Evolutionary conservation across 441 rosid species (phyloP).

Genomic region (Croton setiger): DNA sequence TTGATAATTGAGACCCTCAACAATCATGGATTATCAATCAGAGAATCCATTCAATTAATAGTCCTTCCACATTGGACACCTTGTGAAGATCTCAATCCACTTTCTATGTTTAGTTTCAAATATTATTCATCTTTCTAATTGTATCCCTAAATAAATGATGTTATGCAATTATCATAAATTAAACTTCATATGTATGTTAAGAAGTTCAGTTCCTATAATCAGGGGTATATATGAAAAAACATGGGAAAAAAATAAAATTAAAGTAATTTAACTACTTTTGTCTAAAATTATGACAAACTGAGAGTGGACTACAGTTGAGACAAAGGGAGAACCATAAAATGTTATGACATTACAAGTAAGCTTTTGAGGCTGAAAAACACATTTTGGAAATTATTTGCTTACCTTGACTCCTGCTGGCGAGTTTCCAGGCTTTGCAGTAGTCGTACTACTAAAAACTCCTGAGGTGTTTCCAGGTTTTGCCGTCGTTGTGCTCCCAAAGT

Average conservation of each 20-base stretch:
- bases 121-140: no score
- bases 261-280: no score
- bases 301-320: no score
- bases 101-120: no score
- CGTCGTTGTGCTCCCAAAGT: constrained; percentile 25
- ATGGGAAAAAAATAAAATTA: no score
- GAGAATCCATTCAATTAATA: not conserved
- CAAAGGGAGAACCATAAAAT: not conserved
- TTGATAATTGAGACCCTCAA: not conserved
- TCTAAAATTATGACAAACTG: no score
- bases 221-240: not conserved
- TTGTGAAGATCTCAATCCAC: no score
- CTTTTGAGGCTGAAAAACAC: constrained; percentile 1
- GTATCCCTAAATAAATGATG: no score
- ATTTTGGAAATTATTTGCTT: constrained; percentile 10
- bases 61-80: no score
- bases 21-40: not conserved
- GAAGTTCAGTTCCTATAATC: no score
- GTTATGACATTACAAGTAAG: not conserved
- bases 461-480: constrained; percentile 24
- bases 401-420: constrained; percentile 57
- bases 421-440: constrained; percentile 43
- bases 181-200: no score
- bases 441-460: constrained; percentile 36
- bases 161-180: no score